Conservation (phyloP, 2,329 filamentous ascomycete species). For the Ophiostoma sp. region DNA sequence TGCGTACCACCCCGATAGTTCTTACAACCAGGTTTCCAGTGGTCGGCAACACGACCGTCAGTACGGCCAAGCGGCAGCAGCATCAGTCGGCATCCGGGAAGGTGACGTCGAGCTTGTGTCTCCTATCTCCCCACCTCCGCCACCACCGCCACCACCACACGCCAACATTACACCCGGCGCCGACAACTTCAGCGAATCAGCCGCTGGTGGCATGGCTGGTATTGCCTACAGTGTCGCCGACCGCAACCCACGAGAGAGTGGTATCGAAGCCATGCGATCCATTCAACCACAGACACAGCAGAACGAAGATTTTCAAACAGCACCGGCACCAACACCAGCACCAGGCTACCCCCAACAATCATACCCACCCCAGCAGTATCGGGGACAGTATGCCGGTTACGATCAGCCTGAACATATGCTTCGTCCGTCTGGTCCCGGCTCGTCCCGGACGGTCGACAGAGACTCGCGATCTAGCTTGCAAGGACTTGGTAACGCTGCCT, state of each 20-base stretch:
- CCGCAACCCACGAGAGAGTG: slow-evolving; percentile 58
- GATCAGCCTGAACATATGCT: slow-evolving; percentile 22
- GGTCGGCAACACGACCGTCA: slow-evolving; percentile 31
- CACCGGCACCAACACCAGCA: background rate
- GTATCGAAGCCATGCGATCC: slow-evolving; percentile 53
- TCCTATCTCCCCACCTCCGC: slow-evolving; percentile 13
- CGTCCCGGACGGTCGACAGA: slow-evolving; percentile 31
- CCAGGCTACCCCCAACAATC: slow-evolving; percentile 29
- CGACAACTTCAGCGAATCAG: slow-evolving; percentile 60
- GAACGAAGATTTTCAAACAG: background rate
- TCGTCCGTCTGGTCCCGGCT: slow-evolving; percentile 18
- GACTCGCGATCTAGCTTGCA: slow-evolving; percentile 42
- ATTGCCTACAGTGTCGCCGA: slow-evolving; percentile 63
- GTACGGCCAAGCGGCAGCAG: slow-evolving; percentile 17
- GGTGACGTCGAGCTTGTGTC: background rate
- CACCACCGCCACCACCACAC: slow-evolving; percentile 28
- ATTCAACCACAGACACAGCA: slow-evolving; percentile 26
- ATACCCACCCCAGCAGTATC: slow-evolving; percentile 28
- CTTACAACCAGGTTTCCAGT: slow-evolving; percentile 31
- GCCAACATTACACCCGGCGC: slow-evolving; percentile 54
- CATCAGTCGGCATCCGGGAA: background rate
- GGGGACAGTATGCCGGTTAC: slow-evolving; percentile 23
- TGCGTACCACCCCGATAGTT: slow-evolving; percentile 37
- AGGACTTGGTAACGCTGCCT: slow-evolving; percentile 35
- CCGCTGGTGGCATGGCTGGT: slow-evolving; percentile 61